Percentiles rank a stretch among this genome's conserved stretches.
Conservation (phyloP, 208 protist genomes). For the Trypanosoma mega region DNA sequence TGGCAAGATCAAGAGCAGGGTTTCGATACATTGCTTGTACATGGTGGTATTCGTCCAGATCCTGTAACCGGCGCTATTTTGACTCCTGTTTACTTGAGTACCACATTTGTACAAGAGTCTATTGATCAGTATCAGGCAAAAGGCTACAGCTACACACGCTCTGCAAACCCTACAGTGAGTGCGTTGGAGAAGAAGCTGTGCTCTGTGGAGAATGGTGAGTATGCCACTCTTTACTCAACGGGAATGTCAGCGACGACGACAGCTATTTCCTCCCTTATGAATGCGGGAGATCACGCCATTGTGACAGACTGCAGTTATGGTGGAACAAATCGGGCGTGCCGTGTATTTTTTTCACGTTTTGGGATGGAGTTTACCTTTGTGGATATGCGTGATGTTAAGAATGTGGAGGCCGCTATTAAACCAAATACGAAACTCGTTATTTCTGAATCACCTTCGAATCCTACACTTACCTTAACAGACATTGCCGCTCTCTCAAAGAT, state of each 20-base stretch:
- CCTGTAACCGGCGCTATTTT: constrained; percentile 86
- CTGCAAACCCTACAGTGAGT: constrained; percentile 93
- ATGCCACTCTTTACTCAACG: constrained; percentile 81
- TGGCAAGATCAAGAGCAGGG: constrained; percentile 68
- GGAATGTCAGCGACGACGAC: constrained; percentile 91
- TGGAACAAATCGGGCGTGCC: constrained; percentile 92
- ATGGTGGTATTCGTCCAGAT: constrained; percentile 81
- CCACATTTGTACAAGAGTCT: constrained; percentile 90
- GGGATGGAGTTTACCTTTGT: constrained; percentile 94
- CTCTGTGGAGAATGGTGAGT: constrained; percentile 88
- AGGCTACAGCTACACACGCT: constrained; percentile 93
- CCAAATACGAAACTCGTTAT: constrained; percentile 94
- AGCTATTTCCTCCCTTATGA: constrained; percentile 91
- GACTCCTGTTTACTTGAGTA: constrained; percentile 85
- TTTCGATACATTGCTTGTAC: constrained; percentile 83
- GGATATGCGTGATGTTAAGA: constrained; percentile 90
- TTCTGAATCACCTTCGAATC: constrained; percentile 96
- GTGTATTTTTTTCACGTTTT: constrained; percentile 83
- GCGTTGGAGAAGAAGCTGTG: constrained; percentile 91
- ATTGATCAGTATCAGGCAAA: constrained; percentile 78
- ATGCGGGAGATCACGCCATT: constrained; percentile 87
- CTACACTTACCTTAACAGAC: constrained; percentile 93
- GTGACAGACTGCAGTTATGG: constrained; percentile 95
- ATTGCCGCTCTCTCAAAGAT: constrained; percentile 84
- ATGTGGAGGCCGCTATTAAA: constrained; percentile 77